phyloP scores from a whole-genome alignment of 805 yeast species.

The Yamadazyma laniorum region DNA sequence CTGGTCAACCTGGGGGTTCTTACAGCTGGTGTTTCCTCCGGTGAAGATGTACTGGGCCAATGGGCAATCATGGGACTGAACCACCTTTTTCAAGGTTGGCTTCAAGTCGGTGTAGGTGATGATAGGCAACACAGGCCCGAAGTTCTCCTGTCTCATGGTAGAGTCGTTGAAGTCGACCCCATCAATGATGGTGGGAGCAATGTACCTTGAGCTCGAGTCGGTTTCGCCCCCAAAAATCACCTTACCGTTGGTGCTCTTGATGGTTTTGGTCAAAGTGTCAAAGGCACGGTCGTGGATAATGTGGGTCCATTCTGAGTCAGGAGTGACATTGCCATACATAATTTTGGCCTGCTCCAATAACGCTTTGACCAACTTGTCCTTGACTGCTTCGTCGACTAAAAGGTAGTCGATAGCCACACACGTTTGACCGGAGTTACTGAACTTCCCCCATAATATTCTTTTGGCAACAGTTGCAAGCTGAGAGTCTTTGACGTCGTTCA shows the following conservation, averaged over 20 bases:
- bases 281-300: conserved; percentile 56
- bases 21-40: conserved; percentile 41
- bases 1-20: conserved; percentile 40
- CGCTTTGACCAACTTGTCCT: conserved; percentile 48
- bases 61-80: conserved; percentile 64
- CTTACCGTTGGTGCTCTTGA: conserved; percentile 52
- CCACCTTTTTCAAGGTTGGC: conserved; percentile 43
- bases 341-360: conserved; percentile 40
- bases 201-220: conserved; percentile 41
- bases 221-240: conserved; percentile 48
- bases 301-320: conserved; percentile 48
- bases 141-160: conserved; percentile 72
- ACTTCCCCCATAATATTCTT: conserved; percentile 76
- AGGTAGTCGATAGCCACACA: conserved; percentile 89
- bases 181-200: conserved; percentile 73
- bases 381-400: conserved; percentile 58
- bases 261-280: conserved; percentile 41
- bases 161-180: conserved; percentile 65
- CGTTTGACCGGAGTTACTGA: conserved; percentile 82
- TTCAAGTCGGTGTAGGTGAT: conserved; percentile 49
- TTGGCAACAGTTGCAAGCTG: conserved; percentile 47
- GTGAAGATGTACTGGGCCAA: conserved; percentile 75
- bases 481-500: conserved; percentile 45
- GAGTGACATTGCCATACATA: conserved; percentile 42
- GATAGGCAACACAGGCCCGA: conserved; percentile 85